Percentiles rank a stretch among this genome's conserved stretches.
Evolutionary conservation across 129 eudicot species (phyloP).

Genomic region (Artemisia tridentata): DNA sequence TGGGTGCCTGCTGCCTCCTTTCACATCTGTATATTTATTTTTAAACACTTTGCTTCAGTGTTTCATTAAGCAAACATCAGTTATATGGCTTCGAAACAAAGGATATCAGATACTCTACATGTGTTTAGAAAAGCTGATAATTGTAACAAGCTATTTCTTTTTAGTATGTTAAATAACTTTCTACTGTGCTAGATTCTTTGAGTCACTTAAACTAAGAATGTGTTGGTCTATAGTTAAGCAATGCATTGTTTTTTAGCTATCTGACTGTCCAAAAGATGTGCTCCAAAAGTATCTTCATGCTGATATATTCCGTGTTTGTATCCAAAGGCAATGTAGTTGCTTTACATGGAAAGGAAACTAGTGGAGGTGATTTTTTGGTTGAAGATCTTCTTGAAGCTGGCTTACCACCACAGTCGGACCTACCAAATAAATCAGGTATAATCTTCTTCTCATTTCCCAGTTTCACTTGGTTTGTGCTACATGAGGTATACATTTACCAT

Average conservation of each 20-base stretch:
- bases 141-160: background rate
- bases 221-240: background rate
- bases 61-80: too few relatives aligned
- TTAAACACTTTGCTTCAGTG: too few relatives aligned
- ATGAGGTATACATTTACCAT: background rate
- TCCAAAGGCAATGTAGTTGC: constrained; percentile 76
- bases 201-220: constrained; percentile 8
- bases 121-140: background rate
- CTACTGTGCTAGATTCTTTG: background rate
- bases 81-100: too few relatives aligned
- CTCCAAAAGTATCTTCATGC: background rate
- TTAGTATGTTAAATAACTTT: background rate
- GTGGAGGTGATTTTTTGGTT: constrained; percentile 71
- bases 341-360: constrained; percentile 80
- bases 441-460: background rate
- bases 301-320: constrained; percentile 24
- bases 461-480: background rate
- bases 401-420: constrained; percentile 71
- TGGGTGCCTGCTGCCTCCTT: too few relatives aligned
- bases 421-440: constrained; percentile 59
- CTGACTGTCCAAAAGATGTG: background rate
- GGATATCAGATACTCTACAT: too few relatives aligned
- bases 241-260: background rate
- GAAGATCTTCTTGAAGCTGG: constrained; percentile 88
- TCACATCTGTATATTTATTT: too few relatives aligned